Percentiles rank a stretch among this genome's conserved stretches.
phyloP scores from a whole-genome alignment of 495 filamentous ascomycete genomes.

The Echria macrotheca region DNA sequence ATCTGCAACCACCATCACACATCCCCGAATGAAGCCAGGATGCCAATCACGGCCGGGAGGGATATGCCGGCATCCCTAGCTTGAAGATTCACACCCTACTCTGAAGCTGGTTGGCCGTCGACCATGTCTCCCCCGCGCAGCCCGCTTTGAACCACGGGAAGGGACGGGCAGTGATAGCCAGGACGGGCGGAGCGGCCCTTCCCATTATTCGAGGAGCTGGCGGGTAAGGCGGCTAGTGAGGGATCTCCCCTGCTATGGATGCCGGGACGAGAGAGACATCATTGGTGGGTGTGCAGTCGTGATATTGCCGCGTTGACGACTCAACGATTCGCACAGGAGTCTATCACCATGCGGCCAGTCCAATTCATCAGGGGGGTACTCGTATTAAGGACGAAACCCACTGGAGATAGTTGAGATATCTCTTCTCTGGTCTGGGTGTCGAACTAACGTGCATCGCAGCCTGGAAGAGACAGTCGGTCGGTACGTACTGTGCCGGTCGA shows the following conservation, averaged over 20 bases:
- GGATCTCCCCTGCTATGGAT: neutral
- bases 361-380: too few relatives aligned
- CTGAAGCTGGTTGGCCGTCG: slow-evolving; percentile 5
- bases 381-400: too few relatives aligned
- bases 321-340: too few relatives aligned
- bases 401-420: too few relatives aligned
- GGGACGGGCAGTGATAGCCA: slow-evolving; percentile 1
- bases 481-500: too few relatives aligned
- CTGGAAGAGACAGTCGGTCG: too few relatives aligned
- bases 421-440: too few relatives aligned
- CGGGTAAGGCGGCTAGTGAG: slow-evolving; percentile 2
- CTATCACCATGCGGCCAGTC: too few relatives aligned
- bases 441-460: too few relatives aligned
- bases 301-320: too few relatives aligned
- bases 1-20: slow-evolving; percentile 13
- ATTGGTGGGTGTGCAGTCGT: neutral
- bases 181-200: slow-evolving; percentile 6
- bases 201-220: slow-evolving; percentile 3
- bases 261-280: neutral
- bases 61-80: slow-evolving; percentile 5
- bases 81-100: neutral
- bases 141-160: neutral
- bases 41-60: neutral
- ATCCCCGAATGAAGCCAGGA: neutral
- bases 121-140: neutral